Conservation (phyloP, 2,329 filamentous ascomycete species). For the Aspergillus tubingensis region DNA sequence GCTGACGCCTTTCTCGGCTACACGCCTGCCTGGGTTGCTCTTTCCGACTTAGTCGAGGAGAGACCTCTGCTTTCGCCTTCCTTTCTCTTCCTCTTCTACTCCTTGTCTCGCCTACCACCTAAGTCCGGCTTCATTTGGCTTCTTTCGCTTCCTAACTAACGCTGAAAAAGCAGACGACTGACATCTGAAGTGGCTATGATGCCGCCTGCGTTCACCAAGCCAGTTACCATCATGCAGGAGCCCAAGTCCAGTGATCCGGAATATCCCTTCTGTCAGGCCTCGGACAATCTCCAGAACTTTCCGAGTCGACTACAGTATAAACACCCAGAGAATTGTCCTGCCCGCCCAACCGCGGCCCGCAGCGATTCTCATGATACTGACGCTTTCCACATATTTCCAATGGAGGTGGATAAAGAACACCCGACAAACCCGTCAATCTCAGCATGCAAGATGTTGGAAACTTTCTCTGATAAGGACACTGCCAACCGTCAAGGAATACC, state of each 20-base stretch:
- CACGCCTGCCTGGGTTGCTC: constrained; percentile 2
- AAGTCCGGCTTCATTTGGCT: too few relatives aligned
- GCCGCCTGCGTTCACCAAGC: neutral
- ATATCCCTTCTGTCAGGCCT: neutral
- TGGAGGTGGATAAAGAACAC: constrained; percentile 2
- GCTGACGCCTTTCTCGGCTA: constrained; percentile 1
- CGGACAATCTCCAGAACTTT: neutral
- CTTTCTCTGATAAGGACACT: neutral
- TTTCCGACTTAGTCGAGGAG: constrained; percentile 5
- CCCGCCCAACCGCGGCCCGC: neutral
- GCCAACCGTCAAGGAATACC: too few relatives aligned
- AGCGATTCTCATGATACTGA: constrained; percentile 3
- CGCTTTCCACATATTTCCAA: constrained; percentile 5
- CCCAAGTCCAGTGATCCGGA: neutral
- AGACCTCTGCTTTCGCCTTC: neutral
- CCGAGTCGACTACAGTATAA: neutral
- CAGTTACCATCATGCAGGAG: neutral
- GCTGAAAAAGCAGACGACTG: neutral
- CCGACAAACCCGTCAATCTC: neutral
- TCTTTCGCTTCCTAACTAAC: neutral
- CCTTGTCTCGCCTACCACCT: neutral
- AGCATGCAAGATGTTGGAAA: neutral
- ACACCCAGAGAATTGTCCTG: neutral
- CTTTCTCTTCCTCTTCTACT: neutral
- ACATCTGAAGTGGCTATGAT: neutral